phyloP scores from a whole-genome alignment of 2,329 filamentous ascomycete genomes.

The Venturiaceae sp. region DNA sequence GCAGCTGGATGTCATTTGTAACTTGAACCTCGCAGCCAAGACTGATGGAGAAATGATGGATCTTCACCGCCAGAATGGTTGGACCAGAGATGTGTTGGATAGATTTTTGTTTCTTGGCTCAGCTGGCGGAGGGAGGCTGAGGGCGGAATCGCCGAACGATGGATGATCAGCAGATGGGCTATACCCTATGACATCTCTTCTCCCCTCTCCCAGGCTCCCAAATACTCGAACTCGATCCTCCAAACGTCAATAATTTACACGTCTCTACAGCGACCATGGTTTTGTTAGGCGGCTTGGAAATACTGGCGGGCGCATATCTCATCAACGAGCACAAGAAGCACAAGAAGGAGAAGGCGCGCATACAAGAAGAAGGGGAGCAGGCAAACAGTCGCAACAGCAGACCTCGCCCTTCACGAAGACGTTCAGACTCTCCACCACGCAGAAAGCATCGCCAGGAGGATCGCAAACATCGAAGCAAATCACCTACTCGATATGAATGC shows the following conservation, averaged over 20 bases:
- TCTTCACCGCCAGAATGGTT: too few relatives aligned
- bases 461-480: background rate
- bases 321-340: conserved; percentile 24
- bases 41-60: too few relatives aligned
- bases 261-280: conserved; percentile 15
- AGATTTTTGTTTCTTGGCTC: too few relatives aligned
- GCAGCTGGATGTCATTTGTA: too few relatives aligned
- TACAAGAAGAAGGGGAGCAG: conserved; percentile 4
- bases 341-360: conserved; percentile 19
- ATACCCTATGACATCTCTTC: too few relatives aligned
- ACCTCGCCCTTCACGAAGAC: background rate
- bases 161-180: too few relatives aligned
- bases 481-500: background rate
- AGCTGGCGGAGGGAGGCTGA: too few relatives aligned
- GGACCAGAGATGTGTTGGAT: too few relatives aligned
- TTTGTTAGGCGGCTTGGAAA: conserved; percentile 26
- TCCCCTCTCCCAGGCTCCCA: too few relatives aligned
- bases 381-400: background rate
- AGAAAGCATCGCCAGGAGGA: background rate
- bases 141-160: too few relatives aligned
- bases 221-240: background rate
- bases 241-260: background rate
- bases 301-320: conserved; percentile 24
- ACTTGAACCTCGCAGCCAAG: too few relatives aligned
- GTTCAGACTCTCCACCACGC: background rate